Evolutionary conservation across 1,139 yeast species (phyloP).

Genomic region (Neolecta irregularis): DNA sequence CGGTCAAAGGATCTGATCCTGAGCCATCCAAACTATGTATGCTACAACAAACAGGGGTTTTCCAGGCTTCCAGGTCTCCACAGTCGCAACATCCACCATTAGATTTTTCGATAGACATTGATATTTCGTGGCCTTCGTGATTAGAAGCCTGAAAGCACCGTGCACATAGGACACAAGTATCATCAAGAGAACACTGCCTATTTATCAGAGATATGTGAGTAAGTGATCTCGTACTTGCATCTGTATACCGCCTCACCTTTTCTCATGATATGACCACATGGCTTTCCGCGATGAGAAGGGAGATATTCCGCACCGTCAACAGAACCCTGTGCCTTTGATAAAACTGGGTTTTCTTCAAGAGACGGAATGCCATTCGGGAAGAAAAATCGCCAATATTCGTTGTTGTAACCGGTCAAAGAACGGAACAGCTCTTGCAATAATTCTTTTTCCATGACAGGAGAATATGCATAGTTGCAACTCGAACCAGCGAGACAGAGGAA

Average conservation of each 20-base stretch:
- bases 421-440: conserved; percentile 37
- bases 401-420: conserved; percentile 38
- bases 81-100: conserved; percentile 94
- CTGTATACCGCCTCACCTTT: conserved; percentile 81
- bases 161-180: conserved; percentile 73
- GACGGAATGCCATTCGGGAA: conserved; percentile 32
- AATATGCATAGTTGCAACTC: no score
- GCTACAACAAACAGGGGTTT: conserved; percentile 37
- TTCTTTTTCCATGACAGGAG: no score
- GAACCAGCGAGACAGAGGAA: no score
- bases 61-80: conserved; percentile 81
- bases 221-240: conserved; percentile 31
- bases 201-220: background rate
- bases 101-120: conserved; percentile 56
- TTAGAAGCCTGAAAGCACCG: conserved; percentile 55
- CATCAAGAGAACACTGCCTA: conserved; percentile 66
- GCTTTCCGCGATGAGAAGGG: conserved; percentile 44
- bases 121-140: conserved; percentile 65
- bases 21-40: conserved; percentile 19
- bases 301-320: conserved; percentile 11
- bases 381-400: conserved; percentile 31
- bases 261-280: conserved; percentile 62
- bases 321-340: conserved; percentile 15
- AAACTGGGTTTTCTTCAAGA: conserved; percentile 21
- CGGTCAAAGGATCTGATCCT: conserved; percentile 16